Evolutionary conservation across 768 basidiomycete genomes (phyloP).

Genomic region (Hypsizygus marmoreus): DNA sequence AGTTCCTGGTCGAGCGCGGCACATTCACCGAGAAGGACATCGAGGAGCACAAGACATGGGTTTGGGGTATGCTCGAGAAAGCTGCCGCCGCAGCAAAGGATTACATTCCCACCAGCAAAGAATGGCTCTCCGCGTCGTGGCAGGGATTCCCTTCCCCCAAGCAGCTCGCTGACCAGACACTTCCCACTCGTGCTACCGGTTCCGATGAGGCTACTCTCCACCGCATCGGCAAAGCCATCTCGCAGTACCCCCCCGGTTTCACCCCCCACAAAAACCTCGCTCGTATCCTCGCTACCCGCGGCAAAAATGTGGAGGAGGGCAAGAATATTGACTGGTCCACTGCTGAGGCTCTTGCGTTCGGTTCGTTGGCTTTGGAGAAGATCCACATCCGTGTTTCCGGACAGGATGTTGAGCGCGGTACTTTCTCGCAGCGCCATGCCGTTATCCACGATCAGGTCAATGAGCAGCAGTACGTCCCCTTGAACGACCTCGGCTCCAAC

Average conservation of each 20-base stretch:
- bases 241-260: constrained; percentile 84
- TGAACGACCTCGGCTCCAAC: constrained; percentile 83
- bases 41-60: constrained; percentile 99
- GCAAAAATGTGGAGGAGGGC: constrained; percentile 91
- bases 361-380: constrained; percentile 89
- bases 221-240: constrained; percentile 85
- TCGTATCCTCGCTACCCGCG: constrained; percentile 85
- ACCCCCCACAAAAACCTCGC: constrained; percentile 90
- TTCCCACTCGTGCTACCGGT: constrained; percentile 91
- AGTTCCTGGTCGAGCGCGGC: constrained; percentile 85
- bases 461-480: constrained; percentile 85
- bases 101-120: constrained; percentile 91
- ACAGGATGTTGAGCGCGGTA: constrained; percentile 98
- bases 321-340: constrained; percentile 96
- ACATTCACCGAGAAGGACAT: constrained; percentile 97
- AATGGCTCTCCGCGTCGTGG: constrained; percentile 99
- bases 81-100: constrained; percentile 93
- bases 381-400: constrained; percentile 95
- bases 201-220: constrained; percentile 73
- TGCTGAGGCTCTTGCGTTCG: constrained; percentile 96
- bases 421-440: constrained; percentile 98
- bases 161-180: constrained; percentile 87
- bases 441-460: constrained; percentile 95
- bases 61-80: constrained; percentile 98
- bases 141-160: constrained; percentile 98